Base-by-base conservation (phyloP, 495 filamentous ascomycete genomes). In the Penicillium silybi region DNA sequence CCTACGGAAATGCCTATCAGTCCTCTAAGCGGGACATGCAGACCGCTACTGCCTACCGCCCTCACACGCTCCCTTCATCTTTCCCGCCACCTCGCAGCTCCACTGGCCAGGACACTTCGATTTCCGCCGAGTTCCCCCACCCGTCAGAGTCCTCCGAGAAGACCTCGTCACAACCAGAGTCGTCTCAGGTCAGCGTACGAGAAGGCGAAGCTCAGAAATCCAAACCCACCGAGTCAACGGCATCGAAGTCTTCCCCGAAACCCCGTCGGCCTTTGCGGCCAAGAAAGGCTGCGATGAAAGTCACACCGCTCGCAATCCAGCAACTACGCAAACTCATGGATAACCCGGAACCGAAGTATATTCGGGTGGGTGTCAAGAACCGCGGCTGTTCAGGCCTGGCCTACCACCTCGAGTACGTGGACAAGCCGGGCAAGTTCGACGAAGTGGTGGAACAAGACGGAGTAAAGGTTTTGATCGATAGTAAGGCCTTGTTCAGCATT, bases 361-460 rank as follows among this genome's bases (percentile, higher is more conserved):
- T 98, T 56, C 86, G 92, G 48, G 87, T 97, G 0, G 92, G 95
- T 1, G 92, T 97, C 23, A 90, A 88, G 71, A 97, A 96, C 66
- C 80, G 87, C 29, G 95, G 93, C n/a, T 98, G 93, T 65, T 96
- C 90, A 7, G 93, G 93, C 29, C 73, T 97, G 55, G 86, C 92
- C n/a, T 98, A 98, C 64, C 84, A 96, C 60, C 78, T 98, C 4
- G 90, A 97, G 67, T 98, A 93, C 63, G 92, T 97, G 25, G 92
- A 97, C 57, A 88, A 90, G 74, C 79, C 91, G 1, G 89, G 82
- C 3, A 77, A 77, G 39, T 93, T 97, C 56, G 93, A 98, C 65
- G 93, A 98, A 65, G 74, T 85, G 49, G 91, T 98, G 13, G 91
- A 93, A 62, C 95, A 97, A 65, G 93, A 96, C 59, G 93, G 91